These are phyloP conservation scores for Camptophora hylomeconis DNA, from an alignment of 2,329 filamentous ascomycete genomes.

Conservation along the genomic window DNA sequence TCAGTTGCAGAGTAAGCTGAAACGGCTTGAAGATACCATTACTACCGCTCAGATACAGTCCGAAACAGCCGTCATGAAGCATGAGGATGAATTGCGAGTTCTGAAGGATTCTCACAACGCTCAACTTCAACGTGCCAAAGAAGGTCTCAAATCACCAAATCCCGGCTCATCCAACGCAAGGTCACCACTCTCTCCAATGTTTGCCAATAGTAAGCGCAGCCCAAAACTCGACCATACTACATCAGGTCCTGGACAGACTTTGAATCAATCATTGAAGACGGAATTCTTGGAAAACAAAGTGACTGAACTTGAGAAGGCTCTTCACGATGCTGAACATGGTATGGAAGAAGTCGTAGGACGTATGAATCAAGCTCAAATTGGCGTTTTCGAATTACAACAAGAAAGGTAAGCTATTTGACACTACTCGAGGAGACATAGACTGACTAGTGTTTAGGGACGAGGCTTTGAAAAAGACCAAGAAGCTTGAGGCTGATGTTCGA, in stretches of 20 bases:
- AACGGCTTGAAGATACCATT: constrained; percentile 70
- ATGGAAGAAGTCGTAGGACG: constrained; percentile 73
- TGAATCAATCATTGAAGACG: constrained; percentile 60
- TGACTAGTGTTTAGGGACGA: constrained; percentile 44
- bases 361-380: constrained; percentile 73
- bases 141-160: constrained; percentile 25
- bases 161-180: constrained; percentile 37
- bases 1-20: constrained; percentile 67
- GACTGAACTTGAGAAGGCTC: constrained; percentile 69
- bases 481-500: constrained; percentile 54
- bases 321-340: constrained; percentile 61
- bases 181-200: constrained; percentile 50
- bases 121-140: constrained; percentile 63
- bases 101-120: constrained; percentile 65
- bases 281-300: constrained; percentile 66
- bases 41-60: constrained; percentile 71
- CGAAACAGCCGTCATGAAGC: constrained; percentile 67
- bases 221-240: constrained; percentile 49
- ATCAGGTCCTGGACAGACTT: constrained; percentile 44
- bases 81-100: constrained; percentile 71
- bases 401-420: constrained; percentile 25
- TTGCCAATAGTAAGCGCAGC: constrained; percentile 38
- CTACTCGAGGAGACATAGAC: constrained; percentile 1
- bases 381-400: constrained; percentile 62
- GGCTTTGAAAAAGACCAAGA: constrained; percentile 57